Base-by-base conservation (phyloP, 768 basidiomycete species). In the Holtermanniella nyarrowii region DNA sequence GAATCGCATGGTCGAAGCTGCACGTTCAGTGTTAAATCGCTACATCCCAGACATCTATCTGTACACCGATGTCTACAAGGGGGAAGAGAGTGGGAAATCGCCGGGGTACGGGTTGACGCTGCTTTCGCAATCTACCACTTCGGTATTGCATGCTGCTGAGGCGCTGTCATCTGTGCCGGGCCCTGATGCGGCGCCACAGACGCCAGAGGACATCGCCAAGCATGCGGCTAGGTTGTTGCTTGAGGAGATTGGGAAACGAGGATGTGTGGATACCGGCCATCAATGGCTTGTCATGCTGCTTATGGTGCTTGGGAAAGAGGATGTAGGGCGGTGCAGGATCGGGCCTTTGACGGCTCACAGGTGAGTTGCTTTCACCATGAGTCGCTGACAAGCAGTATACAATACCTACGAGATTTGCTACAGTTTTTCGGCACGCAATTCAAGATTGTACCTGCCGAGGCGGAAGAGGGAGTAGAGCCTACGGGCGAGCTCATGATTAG, bases 21-120 rank as follows among this genome's bases (percentile, higher is more conserved):
- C 88, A 16, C 82, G 95, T 37, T 90, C 88, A 2, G 77, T 99
- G 21, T 76, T 99, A 42, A 97, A 96, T 69, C 85, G 90, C 3
- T 95, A 86, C 70, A 95, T 97, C 53, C 93, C 95, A 31, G 95
- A 99, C 68, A 90, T 96, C 24, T 96, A 97, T 73, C 80, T 99
- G 37, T 93, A 96, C 70, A 93, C 95, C 3, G 95, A 99, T 58
- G 90, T 96, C 21, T 97, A 95, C 74, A 93, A 95, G 69, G 91
- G 91, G 5, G 86, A 88, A 16, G 95, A 97, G 56, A 90, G 88
- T 59, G 93, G 93, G 71, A 96, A 89, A 73, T 99, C 95, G 0
- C 95, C 95, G 4, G 95, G 93, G 0, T 99, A 90, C 70, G 95
- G 88, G 0, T 74, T 99, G 7, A 90, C 82, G 27, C 76, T 99